Percentiles rank a stretch among this genome's conserved stretches.
Evolutionary conservation across 345 rosid species (phyloP).

Genomic region (Ceriops tagal): DNA sequence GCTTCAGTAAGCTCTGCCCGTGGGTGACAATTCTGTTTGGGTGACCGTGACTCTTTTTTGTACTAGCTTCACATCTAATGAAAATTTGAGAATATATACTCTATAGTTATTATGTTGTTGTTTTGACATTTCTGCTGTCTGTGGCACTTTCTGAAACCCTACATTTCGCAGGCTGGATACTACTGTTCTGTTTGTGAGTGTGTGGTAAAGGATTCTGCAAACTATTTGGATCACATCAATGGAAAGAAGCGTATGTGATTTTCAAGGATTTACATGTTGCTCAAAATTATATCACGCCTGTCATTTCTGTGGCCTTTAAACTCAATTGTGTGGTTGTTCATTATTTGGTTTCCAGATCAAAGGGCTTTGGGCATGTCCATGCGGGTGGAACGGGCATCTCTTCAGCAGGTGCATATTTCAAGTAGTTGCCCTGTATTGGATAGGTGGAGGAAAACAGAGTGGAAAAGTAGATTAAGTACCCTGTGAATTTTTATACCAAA

Average conservation of each 20-base stretch:
- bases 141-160: neutral
- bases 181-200: constrained; percentile 93
- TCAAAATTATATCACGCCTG: neutral
- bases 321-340: neutral
- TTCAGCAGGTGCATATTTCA: constrained; percentile 55
- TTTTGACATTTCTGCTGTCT: neutral
- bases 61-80: neutral
- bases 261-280: neutral
- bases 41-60: neutral
- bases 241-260: constrained; percentile 83
- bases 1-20: no score
- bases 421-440: neutral
- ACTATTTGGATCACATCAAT: constrained; percentile 98
- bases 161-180: constrained; percentile 76
- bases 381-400: constrained; percentile 91
- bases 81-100: no score
- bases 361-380: constrained; percentile 98
- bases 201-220: constrained; percentile 98
- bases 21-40: neutral
- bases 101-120: neutral
- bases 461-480: neutral
- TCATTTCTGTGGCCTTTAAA: constrained; percentile 11
- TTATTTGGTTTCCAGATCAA: constrained; percentile 57
- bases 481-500: no score
- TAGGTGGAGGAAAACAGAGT: neutral